These are phyloP conservation scores for Pugionium dolabratum DNA, from an alignment of 345 rosid species.

Conservation along the genomic window DNA sequence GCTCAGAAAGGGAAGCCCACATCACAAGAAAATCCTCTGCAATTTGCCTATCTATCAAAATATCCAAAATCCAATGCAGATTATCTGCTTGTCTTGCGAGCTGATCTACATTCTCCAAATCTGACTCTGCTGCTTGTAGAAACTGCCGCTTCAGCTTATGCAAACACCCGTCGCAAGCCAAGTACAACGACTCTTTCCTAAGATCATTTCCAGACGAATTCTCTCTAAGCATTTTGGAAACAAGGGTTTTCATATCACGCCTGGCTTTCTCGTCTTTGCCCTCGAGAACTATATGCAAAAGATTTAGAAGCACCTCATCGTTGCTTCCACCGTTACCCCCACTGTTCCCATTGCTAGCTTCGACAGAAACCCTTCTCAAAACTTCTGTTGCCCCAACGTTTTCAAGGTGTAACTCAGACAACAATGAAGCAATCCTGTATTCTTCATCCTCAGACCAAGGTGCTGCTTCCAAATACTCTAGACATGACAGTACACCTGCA, in stretches of 20 bases:
- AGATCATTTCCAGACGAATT: conserved; percentile 88
- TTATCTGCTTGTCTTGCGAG: conserved; percentile 95
- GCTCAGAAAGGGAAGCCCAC: conserved; percentile 91
- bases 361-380: conserved; percentile 84
- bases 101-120: conserved; percentile 63
- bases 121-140: conserved; percentile 66
- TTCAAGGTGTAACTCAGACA: conserved; percentile 86
- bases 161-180: conserved; percentile 84
- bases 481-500: conserved; percentile 91
- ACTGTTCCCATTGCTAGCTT: conserved; percentile 45
- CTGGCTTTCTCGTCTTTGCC: conserved; percentile 97
- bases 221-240: conserved; percentile 93
- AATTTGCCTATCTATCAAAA: conserved; percentile 86
- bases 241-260: conserved; percentile 95
- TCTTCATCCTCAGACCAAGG: conserved; percentile 99
- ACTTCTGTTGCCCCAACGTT: conserved; percentile 94
- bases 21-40: conserved; percentile 82
- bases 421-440: conserved; percentile 74
- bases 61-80: conserved; percentile 91
- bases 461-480: conserved; percentile 97
- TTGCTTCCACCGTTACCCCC: conserved; percentile 53
- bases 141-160: conserved; percentile 62
- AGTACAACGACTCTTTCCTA: conserved; percentile 81
- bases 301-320: conserved; percentile 81
- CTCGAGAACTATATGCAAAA: conserved; percentile 85